Conservation (phyloP, 2,329 filamentous ascomycete species). For the Chalara sp. region DNA sequence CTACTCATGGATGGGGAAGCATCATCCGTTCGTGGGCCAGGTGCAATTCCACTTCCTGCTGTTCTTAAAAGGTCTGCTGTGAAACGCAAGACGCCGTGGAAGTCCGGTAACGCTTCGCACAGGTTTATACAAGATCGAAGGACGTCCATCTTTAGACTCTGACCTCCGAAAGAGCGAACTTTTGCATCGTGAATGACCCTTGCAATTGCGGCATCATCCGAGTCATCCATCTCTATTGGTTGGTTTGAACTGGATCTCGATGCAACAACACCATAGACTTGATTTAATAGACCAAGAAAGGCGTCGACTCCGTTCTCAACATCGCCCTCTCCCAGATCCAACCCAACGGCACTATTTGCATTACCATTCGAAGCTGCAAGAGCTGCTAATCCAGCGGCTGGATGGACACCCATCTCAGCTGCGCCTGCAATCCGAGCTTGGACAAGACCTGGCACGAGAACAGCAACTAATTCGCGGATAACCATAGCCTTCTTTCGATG, state of each 20-base stretch:
- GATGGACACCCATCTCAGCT: slow-evolving; percentile 93
- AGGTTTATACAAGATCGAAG: slow-evolving; percentile 87
- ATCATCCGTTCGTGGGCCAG: slow-evolving; percentile 61
- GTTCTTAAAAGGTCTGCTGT: slow-evolving; percentile 79
- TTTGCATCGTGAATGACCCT: slow-evolving; percentile 55
- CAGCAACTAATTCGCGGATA: slow-evolving; percentile 75
- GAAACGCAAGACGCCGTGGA: slow-evolving; percentile 80
- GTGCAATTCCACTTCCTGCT: slow-evolving; percentile 73
- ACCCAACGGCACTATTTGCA: slow-evolving; percentile 42
- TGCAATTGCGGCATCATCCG: slow-evolving; percentile 44
- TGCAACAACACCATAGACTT: slow-evolving; percentile 55
- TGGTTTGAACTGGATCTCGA: slow-evolving; percentile 7
- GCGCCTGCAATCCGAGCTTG: slow-evolving; percentile 89
- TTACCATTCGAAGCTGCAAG: slow-evolving; percentile 50
- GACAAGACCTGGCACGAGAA: slow-evolving; percentile 76
- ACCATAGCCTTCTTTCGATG: slow-evolving; percentile 89
- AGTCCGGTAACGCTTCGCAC: slow-evolving; percentile 88
- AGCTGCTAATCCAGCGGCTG: slow-evolving; percentile 77
- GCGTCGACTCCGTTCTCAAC: slow-evolving; percentile 60
- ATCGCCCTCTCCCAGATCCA: slow-evolving; percentile 58
- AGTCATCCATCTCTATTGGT: slow-evolving; percentile 32
- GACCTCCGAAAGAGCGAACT: slow-evolving; percentile 66
- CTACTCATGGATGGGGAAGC: slow-evolving; percentile 62
- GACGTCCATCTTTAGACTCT: slow-evolving; percentile 76
- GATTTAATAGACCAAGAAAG: slow-evolving; percentile 54